Conservation (phyloP, 345 rosid species). For the Carallia brachiata region DNA sequence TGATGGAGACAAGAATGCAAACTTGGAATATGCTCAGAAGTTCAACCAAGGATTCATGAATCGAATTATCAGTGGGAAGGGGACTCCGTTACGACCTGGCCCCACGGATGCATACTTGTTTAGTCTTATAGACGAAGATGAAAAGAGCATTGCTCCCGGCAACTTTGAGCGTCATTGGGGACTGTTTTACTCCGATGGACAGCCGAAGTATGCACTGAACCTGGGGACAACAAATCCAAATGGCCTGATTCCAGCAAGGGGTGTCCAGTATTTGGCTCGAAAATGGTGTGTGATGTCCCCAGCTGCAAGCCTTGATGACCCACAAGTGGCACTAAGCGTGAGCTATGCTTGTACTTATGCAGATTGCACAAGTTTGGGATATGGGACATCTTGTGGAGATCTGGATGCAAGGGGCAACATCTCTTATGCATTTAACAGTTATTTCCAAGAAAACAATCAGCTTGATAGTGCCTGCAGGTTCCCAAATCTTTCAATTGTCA, state of each 20-base stretch:
- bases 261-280: constrained; percentile 41
- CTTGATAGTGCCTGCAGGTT: constrained; percentile 57
- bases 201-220: constrained; percentile 18
- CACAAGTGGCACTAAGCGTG: constrained; percentile 50
- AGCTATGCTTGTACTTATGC: constrained; percentile 62
- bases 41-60: constrained; percentile 27
- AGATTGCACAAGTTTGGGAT: constrained; percentile 67
- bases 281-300: constrained; percentile 60
- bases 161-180: constrained; percentile 34
- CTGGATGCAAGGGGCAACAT: constrained; percentile 44
- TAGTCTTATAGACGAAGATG: constrained; percentile 26
- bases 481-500: constrained; percentile 44
- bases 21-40: constrained; percentile 19
- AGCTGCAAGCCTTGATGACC: constrained; percentile 45
- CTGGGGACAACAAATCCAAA: constrained; percentile 19
- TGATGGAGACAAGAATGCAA: constrained; percentile 25
- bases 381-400: constrained; percentile 52
- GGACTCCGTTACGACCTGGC: constrained; percentile 23
- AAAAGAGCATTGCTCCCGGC: constrained; percentile 26
- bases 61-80: constrained; percentile 1
- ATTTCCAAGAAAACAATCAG: constrained; percentile 58
- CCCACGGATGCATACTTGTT: constrained; percentile 24
- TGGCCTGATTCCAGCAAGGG: constrained; percentile 42
- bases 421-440: constrained; percentile 66
- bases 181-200: constrained; percentile 25